Base-by-base conservation (phyloP, 2,329 filamentous ascomycete species). In the Furcasterigmium sp. region DNA sequence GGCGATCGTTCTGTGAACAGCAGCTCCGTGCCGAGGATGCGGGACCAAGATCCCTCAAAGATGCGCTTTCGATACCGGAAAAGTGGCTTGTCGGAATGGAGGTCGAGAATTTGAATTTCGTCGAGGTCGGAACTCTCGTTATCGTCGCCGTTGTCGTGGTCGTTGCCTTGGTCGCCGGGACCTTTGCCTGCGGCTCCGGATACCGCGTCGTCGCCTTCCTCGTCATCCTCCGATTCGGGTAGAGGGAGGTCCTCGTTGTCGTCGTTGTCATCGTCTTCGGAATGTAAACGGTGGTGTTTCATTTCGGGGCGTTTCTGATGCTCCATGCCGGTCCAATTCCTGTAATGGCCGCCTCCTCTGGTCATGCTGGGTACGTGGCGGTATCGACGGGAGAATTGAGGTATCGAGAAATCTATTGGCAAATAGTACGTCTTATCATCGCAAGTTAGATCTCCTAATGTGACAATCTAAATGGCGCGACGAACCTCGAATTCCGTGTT, bases 21-120 rank as follows among this genome's bases (percentile, higher is more conserved):
- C 50, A 91, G 69, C 52, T 94, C 88, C 0, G 90, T 95, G 28
- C 91, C 91, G 35, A 95, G 78, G 46, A 89, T 85, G 48, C 87
- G 81, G 10, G 80, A 78, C 91, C 91, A 97, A 37, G 80, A 69
- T 51, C 89, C 91, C 50, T 80, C 82, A 58, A 91, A 93, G 18
- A 94, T 69, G 48, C 84, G 79, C 23, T 85, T 86, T 45, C 84
- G 77, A 64, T 94, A 94, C 18, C 85, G 85, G 46, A 95, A 75
- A 21, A 95, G 69, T 0, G 91, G 91, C 39, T 86, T 84, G 3
- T 67, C 56, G 1, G 84, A 84, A 61, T 95, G 85, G 4, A 96
- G 73, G 21, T 88, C 89, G n/a, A 93, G 71, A 40, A 96, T 83
- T 57, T 95, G 89, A 6, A 95, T 77, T 30, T 76, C 65, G 23